These are phyloP conservation scores for Metroxylon sagu DNA, from an alignment of 176 grass and related monocot genomes.

Conservation along the genomic window DNA sequence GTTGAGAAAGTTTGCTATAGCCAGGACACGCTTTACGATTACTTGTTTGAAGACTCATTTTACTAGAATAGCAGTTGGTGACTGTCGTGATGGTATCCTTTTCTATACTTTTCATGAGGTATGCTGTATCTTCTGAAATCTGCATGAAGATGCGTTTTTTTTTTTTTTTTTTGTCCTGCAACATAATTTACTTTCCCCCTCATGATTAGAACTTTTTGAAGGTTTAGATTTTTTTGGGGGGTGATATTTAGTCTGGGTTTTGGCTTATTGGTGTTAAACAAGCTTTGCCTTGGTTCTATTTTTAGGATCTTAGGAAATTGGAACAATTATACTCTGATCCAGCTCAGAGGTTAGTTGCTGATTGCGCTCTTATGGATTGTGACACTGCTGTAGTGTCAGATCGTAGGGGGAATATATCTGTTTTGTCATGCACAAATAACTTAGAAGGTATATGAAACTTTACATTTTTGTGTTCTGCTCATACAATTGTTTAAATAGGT, in stretches of 20 bases:
- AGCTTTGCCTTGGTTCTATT: slow-evolving; percentile 9
- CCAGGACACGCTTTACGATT: slow-evolving; percentile 78
- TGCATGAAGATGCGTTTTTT: neutral
- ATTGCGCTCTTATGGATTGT: slow-evolving; percentile 73
- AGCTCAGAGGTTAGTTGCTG: slow-evolving; percentile 79
- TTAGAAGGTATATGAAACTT: slow-evolving; percentile 51
- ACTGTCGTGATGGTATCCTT: slow-evolving; percentile 98
- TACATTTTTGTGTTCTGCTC: neutral
- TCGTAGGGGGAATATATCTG: slow-evolving; percentile 84
- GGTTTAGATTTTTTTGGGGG: slow-evolving; percentile 2
- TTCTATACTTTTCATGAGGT: slow-evolving; percentile 96
- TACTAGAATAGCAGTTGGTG: slow-evolving; percentile 83
- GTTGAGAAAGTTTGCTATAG: slow-evolving; percentile 48
- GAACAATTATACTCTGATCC: slow-evolving; percentile 81
- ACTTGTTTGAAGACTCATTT: slow-evolving; percentile 73
- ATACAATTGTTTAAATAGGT: neutral
- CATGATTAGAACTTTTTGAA: too few relatives aligned
- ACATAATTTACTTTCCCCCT: neutral
- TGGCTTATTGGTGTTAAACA: slow-evolving; percentile 14
- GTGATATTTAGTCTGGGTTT: slow-evolving; percentile 15
- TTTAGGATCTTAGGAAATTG: slow-evolving; percentile 64
- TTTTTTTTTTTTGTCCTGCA: neutral
- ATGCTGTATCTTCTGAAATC: slow-evolving; percentile 1
- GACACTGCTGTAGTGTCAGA: slow-evolving; percentile 87
- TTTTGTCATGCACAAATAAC: slow-evolving; percentile 66